Evolutionary conservation across 2,329 filamentous ascomycete genomes (phyloP).

Genomic region (Davidsoniella virescens): DNA sequence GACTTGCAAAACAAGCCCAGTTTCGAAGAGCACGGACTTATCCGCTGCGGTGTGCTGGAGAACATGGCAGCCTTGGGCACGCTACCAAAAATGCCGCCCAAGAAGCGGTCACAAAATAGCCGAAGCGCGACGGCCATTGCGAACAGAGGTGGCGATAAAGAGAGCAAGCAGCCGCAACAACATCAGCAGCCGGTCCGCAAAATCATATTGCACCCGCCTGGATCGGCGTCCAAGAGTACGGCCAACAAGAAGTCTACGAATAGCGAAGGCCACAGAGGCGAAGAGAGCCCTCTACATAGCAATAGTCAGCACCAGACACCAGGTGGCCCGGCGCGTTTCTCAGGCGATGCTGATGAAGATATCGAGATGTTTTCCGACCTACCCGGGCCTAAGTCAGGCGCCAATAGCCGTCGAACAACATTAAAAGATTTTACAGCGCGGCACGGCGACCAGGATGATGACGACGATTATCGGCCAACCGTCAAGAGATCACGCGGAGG

Average conservation of each 20-base stretch:
- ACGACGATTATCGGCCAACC: constrained; percentile 7
- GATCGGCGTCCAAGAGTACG: constrained; percentile 16
- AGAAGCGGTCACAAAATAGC: constrained; percentile 6
- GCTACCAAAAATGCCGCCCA: constrained; percentile 38
- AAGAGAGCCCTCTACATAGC: too few species aligned
- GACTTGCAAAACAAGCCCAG: constrained; percentile 47
- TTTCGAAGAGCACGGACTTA: constrained; percentile 62
- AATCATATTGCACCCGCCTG: constrained; percentile 30
- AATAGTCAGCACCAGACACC: constrained; percentile 14
- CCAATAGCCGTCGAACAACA: neutral
- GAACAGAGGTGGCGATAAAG: neutral
- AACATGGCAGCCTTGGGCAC: constrained; percentile 71
- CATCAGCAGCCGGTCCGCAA: constrained; percentile 21
- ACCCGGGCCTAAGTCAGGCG: constrained; percentile 2
- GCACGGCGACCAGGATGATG: constrained; percentile 2
- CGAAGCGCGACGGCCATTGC: neutral
- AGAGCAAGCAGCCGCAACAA: neutral
- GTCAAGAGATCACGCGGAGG: constrained; percentile 5
- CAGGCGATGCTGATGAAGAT: constrained; percentile 13
- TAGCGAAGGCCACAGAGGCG: constrained; percentile 2
- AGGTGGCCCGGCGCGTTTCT: constrained; percentile 13
- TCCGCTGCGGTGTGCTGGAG: constrained; percentile 60
- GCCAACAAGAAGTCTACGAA: neutral
- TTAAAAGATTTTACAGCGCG: neutral
- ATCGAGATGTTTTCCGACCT: constrained; percentile 13